Percentiles rank a stretch among this genome's conserved stretches.
Evolutionary conservation across 768 basidiomycete species (phyloP).

Genomic region (Phanerochaete sordida): DNA sequence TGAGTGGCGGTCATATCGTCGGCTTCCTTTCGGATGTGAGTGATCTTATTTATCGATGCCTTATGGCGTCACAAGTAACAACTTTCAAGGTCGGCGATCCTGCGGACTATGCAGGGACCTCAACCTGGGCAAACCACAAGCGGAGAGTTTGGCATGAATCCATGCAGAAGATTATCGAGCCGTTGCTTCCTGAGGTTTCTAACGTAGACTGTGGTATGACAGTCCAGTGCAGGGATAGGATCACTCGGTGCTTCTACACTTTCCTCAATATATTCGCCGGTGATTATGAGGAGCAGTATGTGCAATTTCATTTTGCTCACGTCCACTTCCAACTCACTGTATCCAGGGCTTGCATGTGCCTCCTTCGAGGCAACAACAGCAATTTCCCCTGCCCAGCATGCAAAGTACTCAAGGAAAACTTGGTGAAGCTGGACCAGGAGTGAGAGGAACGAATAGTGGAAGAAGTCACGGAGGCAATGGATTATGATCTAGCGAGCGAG

Average conservation of each 20-base stretch:
- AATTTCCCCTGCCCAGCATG: neutral
- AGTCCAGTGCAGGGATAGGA: constrained; percentile 8
- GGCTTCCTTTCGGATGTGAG: constrained; percentile 24
- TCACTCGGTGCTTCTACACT: constrained; percentile 13
- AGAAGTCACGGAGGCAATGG: neutral
- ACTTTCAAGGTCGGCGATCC: neutral
- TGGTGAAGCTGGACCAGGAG: neutral
- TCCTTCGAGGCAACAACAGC: neutral
- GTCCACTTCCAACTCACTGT: neutral
- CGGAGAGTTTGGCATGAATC: constrained; percentile 19
- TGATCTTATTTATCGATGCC: neutral
- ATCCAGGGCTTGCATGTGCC: neutral
- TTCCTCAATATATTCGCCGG: constrained; percentile 20
- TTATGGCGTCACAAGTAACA: neutral
- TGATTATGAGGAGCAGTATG: constrained; percentile 28
- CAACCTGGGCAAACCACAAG: constrained; percentile 18
- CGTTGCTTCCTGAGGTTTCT: neutral
- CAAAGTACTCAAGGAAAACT: neutral
- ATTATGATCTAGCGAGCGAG: neutral
- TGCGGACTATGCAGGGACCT: constrained; percentile 5
- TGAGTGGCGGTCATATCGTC: constrained; percentile 20
- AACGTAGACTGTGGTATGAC: constrained; percentile 10
- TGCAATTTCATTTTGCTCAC: neutral
- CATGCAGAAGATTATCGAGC: constrained; percentile 13
- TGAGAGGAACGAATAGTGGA: neutral